Conservation (phyloP, 2,329 filamentous ascomycete species). For the Annulohypoxylon truncatum region DNA sequence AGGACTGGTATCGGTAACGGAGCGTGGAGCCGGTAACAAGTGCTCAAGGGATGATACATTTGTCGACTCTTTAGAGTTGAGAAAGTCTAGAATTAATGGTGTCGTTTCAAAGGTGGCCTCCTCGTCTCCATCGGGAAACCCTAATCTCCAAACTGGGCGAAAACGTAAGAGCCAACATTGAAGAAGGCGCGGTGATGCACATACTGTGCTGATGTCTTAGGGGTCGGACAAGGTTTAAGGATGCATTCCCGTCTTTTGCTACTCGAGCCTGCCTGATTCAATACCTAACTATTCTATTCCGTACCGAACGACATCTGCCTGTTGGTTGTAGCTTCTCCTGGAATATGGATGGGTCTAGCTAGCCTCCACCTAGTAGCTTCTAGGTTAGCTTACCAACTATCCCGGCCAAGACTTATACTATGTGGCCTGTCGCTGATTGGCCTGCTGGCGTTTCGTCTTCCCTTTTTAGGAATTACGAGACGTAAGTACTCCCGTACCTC, state of each 20-base stretch:
- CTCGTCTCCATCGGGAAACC: constrained; percentile 26
- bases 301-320: not conserved
- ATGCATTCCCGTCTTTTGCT: not conserved
- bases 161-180: constrained; percentile 6
- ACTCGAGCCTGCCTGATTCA: not conserved
- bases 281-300: too few relatives aligned
- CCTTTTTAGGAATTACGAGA: constrained; percentile 41
- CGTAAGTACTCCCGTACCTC: constrained; percentile 26
- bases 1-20: constrained; percentile 1
- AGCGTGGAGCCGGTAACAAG: not conserved
- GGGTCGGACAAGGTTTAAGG: constrained; percentile 8
- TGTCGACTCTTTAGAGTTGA: constrained; percentile 15
- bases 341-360: constrained; percentile 15
- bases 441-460: constrained; percentile 24
- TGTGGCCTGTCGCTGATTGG: constrained; percentile 36
- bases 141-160: constrained; percentile 26
- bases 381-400: constrained; percentile 28
- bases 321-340: constrained; percentile 14
- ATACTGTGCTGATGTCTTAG: not conserved
- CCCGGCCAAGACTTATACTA: constrained; percentile 19
- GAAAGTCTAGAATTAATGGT: constrained; percentile 15
- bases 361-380: not conserved
- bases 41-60: constrained; percentile 4
- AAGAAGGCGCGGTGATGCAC: too few relatives aligned
- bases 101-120: constrained; percentile 24